Percentiles rank a stretch among this genome's conserved stretches.
Evolutionary conservation across 495 filamentous ascomycete species (phyloP).

Genomic region (Xylaria longipes): DNA sequence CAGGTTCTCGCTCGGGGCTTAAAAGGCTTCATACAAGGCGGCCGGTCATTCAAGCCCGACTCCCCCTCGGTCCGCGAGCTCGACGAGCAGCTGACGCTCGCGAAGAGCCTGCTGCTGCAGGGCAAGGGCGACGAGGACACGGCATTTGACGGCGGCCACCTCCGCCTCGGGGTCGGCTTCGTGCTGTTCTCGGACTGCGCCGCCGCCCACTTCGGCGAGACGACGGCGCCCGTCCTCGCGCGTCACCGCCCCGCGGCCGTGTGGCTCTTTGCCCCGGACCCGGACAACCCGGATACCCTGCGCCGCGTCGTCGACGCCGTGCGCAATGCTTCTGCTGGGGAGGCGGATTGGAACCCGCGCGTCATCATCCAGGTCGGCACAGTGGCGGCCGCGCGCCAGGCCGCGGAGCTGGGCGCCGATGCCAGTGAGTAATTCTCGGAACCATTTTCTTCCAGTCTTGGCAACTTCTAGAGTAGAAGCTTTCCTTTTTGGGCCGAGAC

Average conservation of each 20-base stretch:
- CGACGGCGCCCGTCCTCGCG: conserved; percentile 44
- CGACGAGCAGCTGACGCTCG: conserved; percentile 45
- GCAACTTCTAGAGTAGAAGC: too few species aligned
- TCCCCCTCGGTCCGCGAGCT: conserved; percentile 39
- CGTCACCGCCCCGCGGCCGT: conserved; percentile 66
- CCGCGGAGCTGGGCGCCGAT: conserved; percentile 57
- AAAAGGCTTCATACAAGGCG: conserved; percentile 50
- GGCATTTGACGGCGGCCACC: conserved; percentile 29
- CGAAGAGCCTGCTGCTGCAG: conserved; percentile 35
- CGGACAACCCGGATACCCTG: conserved; percentile 58
- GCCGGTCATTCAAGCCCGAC: conserved; percentile 41
- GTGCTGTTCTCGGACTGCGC: conserved; percentile 41
- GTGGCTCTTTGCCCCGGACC: conserved; percentile 75
- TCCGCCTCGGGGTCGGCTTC: conserved; percentile 51
- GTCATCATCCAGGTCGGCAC: conserved; percentile 73
- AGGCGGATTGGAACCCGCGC: conserved; percentile 44
- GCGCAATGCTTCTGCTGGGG: conserved; percentile 8
- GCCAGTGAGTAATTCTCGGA: too few species aligned
- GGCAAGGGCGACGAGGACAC: conserved; percentile 25
- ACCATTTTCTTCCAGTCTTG: too few species aligned
- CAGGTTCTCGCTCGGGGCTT: neutral
- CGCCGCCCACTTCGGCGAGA: conserved; percentile 37
- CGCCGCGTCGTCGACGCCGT: conserved; percentile 36
- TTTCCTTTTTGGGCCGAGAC: too few species aligned
- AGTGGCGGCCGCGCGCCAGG: conserved; percentile 60